Conservation (phyloP, 495 filamentous ascomycete genomes). For the Xylaria palmicola region DNA sequence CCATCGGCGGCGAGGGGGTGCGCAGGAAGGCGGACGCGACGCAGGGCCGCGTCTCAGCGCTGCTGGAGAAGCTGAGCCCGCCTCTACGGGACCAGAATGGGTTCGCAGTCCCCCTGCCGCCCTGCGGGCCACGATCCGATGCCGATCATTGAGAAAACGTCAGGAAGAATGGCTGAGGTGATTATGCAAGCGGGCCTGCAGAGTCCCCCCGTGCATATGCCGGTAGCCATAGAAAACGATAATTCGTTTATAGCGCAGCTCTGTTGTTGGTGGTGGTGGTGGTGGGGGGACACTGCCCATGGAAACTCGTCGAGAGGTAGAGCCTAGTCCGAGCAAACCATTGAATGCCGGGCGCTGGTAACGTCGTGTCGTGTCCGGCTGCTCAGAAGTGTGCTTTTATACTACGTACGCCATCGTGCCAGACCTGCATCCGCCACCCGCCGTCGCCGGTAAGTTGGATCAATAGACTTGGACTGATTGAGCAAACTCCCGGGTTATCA, state of each 20-base stretch:
- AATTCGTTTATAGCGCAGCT: neutral
- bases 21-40: conserved; percentile 10
- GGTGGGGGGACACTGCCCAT: no score
- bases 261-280: no score
- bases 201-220: neutral
- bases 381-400: no score
- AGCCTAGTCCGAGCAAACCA: no score
- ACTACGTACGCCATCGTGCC: no score
- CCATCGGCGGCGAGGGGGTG: conserved; percentile 3
- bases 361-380: no score
- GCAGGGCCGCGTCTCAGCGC: neutral
- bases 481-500: no score
- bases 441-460: no score
- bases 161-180: neutral
- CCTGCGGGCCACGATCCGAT: neutral
- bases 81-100: neutral
- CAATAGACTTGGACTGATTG: no score
- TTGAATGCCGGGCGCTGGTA: no score
- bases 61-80: conserved; percentile 3
- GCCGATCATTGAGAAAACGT: neutral
- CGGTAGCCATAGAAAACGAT: neutral
- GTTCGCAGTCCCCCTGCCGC: neutral
- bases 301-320: no score
- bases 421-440: no score
- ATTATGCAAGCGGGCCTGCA: neutral